Base-by-base conservation (phyloP, 2,329 filamentous ascomycete species). In the Tolypocladium guangdongense region DNA sequence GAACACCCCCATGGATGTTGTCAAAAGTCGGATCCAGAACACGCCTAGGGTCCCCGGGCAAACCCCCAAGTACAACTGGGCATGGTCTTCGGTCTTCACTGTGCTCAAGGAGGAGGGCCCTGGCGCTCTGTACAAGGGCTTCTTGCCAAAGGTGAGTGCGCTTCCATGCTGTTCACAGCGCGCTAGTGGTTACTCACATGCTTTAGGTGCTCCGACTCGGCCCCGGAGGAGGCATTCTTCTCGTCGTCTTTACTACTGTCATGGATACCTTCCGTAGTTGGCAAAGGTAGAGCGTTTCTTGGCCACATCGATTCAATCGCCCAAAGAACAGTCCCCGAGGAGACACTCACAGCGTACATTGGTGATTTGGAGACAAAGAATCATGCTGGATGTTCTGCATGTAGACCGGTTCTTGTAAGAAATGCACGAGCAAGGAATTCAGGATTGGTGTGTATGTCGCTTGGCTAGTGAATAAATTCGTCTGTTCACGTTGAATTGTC, bases 1-100 rank as follows among this genome's bases (percentile, higher is more conserved):
- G 58, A 99, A 99, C 78, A 97, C 92, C 3, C 90, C 91, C 54
- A 85, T 96, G 83, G 91, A 97, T 66, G 92, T 97, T 22, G 91
- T 97, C 74, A 99, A 99, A 82, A 95, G 88, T 60, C 86, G 93
- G 58, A 99, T 99, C 62, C 93, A 99, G 74, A 99, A 99, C 75
- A 90, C 83, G 53, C 79, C 88, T 60, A 92, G 88, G 77, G 75
- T 95, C 39, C 70, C 87, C n/a, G 93, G 93, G 6, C 77, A 81
- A 52, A 74, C 83, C 24, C 88, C 88, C 66, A 99, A 99, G 80
- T 99, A 99, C 78, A 96, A 97, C 81, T 99, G 93, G 93, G 93
- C 93, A 35, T 96, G 86, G 82, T 88, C 90, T 48, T 84, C 90
- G 24, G 77, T 96, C 50, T 85, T 81, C 54, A 93, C 88, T 8